Evolutionary conservation across 176 grass and related monocot genomes (phyloP).

Genomic region (Oryza nivara): DNA sequence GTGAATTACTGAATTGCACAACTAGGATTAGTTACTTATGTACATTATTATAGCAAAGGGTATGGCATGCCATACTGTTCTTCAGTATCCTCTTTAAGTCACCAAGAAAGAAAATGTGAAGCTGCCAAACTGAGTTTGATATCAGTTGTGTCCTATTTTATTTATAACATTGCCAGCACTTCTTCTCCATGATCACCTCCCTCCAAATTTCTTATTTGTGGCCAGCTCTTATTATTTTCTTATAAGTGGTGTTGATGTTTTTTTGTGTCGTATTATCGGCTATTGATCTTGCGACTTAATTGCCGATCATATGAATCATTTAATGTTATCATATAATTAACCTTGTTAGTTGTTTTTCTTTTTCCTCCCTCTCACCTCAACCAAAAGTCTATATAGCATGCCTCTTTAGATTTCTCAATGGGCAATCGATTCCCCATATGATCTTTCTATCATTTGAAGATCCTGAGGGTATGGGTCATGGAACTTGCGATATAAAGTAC

Average conservation of each 20-base stretch:
- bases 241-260: neutral
- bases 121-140: constrained; percentile 8
- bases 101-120: neutral
- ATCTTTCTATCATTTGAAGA: constrained; percentile 38
- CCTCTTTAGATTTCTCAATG: constrained; percentile 38
- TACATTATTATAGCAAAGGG: too few species aligned
- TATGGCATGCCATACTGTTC: neutral
- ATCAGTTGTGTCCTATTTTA: neutral
- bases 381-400: neutral
- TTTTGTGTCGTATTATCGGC: neutral
- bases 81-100: constrained; percentile 1
- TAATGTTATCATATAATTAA: constrained; percentile 14
- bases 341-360: neutral
- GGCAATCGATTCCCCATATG: constrained; percentile 26
- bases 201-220: constrained; percentile 20
- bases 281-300: neutral
- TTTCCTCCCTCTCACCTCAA: neutral
- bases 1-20: neutral
- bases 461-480: constrained; percentile 22
- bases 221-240: constrained; percentile 16
- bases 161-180: constrained; percentile 33
- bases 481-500: constrained; percentile 14
- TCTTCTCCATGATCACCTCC: constrained; percentile 38
- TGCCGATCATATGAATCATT: constrained; percentile 16
- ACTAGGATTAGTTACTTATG: neutral